Conservation (phyloP, 495 filamentous ascomycete species). For the Lophium mytilinum region DNA sequence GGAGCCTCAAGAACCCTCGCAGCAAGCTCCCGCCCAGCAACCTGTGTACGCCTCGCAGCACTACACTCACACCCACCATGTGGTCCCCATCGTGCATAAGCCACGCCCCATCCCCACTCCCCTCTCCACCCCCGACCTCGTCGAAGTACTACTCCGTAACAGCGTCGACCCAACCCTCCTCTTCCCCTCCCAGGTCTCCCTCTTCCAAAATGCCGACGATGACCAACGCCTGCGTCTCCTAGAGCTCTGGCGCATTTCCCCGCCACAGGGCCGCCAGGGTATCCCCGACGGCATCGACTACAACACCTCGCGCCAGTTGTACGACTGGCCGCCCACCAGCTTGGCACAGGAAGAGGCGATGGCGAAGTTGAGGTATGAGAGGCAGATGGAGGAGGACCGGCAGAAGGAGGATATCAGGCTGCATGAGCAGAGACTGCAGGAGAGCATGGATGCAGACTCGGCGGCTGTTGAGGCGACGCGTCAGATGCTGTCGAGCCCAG, state of each 20-base stretch:
- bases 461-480: slow-evolving; percentile 8
- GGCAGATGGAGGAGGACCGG: slow-evolving; percentile 11
- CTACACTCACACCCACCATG: slow-evolving; percentile 31
- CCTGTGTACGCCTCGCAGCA: slow-evolving; percentile 30
- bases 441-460: slow-evolving; percentile 14
- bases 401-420: slow-evolving; percentile 7
- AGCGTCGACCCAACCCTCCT: slow-evolving; percentile 33
- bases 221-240: slow-evolving; percentile 34
- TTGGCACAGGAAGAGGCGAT: slow-evolving; percentile 32
- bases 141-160: slow-evolving; percentile 25
- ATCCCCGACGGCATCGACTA: slow-evolving; percentile 12
- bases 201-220: slow-evolving; percentile 33
- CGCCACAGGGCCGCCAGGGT: slow-evolving; percentile 22
- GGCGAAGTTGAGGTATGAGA: slow-evolving; percentile 32
- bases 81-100: slow-evolving; percentile 28
- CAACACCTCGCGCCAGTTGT: slow-evolving; percentile 17
- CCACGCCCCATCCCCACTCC: slow-evolving; percentile 20
- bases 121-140: slow-evolving; percentile 22
- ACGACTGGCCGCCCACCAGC: slow-evolving; percentile 29
- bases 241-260: slow-evolving; percentile 36
- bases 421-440: slow-evolving; percentile 17
- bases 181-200: slow-evolving; percentile 32
- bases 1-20: slow-evolving; percentile 2
- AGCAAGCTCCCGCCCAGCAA: neutral
- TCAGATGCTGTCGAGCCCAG: slow-evolving; percentile 1